Percentiles rank a stretch among this genome's conserved stretches.
Conservation (phyloP, 163 green algal species). For the Chlorella variabilis region DNA sequence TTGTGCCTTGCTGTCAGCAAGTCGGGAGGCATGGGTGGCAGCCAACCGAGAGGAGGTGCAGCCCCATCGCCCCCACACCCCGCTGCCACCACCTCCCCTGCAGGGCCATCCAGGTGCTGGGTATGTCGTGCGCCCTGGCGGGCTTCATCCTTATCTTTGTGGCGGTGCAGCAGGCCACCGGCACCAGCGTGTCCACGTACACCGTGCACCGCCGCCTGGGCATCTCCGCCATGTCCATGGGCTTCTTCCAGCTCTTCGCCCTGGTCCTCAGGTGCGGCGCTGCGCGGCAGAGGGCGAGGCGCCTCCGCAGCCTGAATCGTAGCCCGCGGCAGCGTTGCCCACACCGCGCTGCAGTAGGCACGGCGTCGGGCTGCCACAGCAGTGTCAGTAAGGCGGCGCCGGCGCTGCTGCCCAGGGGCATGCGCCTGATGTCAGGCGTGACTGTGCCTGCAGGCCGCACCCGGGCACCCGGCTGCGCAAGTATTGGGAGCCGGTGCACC, state of each 20-base stretch:
- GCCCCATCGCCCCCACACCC: too few species aligned
- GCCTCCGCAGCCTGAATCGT: too few species aligned
- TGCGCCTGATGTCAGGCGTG: too few species aligned
- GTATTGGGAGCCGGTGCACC: constrained; percentile 31
- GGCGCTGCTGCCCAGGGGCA: too few species aligned
- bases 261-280: background rate
- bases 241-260: constrained; percentile 27
- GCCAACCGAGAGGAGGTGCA: too few species aligned
- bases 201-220: constrained; percentile 36
- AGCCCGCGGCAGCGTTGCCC: too few species aligned
- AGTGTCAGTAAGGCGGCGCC: too few species aligned
- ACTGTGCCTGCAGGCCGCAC: constrained; percentile 13
- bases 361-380: too few species aligned
- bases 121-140: constrained; percentile 32
- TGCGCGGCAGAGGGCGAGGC: too few species aligned
- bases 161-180: constrained; percentile 15
- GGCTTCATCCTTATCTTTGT: constrained; percentile 53
- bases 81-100: background rate
- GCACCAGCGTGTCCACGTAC: constrained; percentile 24
- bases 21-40: too few species aligned
- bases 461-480: constrained; percentile 8
- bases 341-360: too few species aligned
- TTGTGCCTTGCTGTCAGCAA: too few species aligned
- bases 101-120: constrained; percentile 38
- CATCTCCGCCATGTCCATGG: constrained; percentile 25